Percentiles rank a stretch among this genome's conserved stretches.
Conservation (phyloP, 495 filamentous ascomycete species). For the Penicillium alfredii region DNA sequence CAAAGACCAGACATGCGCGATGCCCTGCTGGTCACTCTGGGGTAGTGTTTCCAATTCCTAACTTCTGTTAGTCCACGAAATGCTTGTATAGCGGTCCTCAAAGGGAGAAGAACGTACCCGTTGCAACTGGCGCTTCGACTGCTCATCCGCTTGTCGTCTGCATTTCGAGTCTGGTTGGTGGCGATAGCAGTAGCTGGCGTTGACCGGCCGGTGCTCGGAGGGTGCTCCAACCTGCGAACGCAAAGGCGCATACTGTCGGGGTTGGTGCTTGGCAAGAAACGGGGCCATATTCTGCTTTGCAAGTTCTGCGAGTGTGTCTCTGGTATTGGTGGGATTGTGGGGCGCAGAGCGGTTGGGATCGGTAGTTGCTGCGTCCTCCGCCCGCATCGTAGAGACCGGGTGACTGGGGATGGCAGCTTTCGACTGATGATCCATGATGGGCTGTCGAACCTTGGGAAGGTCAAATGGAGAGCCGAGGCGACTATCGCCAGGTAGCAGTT, state of each 20-base stretch:
- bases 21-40: slow-evolving; percentile 80
- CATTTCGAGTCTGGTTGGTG: slow-evolving; percentile 95
- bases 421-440: background rate
- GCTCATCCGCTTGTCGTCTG: slow-evolving; percentile 82
- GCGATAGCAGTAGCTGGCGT: slow-evolving; percentile 92
- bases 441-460: background rate
- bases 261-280: slow-evolving; percentile 81
- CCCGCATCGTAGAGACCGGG: background rate
- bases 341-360: slow-evolving; percentile 19
- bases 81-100: too few species aligned
- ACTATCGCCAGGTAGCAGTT: too few species aligned
- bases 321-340: slow-evolving; percentile 14
- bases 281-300: slow-evolving; percentile 61
- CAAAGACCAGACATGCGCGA: slow-evolving; percentile 91
- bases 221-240: slow-evolving; percentile 32
- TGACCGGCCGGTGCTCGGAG: slow-evolving; percentile 39
- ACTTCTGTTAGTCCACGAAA: slow-evolving; percentile 11
- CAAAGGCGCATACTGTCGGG: slow-evolving; percentile 70
- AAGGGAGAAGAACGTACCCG: slow-evolving; percentile 64
- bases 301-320: slow-evolving; percentile 39
- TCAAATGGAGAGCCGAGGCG: too few species aligned
- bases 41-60: slow-evolving; percentile 79
- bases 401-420: background rate
- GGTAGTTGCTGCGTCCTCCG: slow-evolving; percentile 12
- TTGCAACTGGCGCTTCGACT: slow-evolving; percentile 91